These are phyloP conservation scores for Claviceps monticola DNA, from an alignment of 2,329 filamentous ascomycete species.

Conservation along the genomic window DNA sequence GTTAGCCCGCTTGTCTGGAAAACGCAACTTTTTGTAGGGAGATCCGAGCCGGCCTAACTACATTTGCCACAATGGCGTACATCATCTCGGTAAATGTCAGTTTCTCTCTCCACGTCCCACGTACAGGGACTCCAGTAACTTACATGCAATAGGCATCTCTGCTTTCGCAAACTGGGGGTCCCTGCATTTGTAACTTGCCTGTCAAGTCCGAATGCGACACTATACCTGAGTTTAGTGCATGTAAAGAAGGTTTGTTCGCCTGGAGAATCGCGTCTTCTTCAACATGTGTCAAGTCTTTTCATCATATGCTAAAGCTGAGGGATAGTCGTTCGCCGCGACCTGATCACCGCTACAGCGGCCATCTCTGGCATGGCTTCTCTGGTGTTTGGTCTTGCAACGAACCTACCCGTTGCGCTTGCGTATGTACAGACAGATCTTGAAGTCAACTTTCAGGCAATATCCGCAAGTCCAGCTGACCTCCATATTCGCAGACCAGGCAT, in stretches of 20 bases:
- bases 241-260: constrained; percentile 29
- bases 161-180: constrained; percentile 62
- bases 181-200: constrained; percentile 48
- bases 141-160: constrained; percentile 45
- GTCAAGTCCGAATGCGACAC: constrained; percentile 34
- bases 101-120: background rate
- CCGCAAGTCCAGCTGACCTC: background rate
- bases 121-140: background rate
- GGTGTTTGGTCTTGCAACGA: constrained; percentile 66
- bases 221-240: constrained; percentile 28
- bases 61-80: constrained; percentile 72
- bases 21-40: constrained; percentile 63
- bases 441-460: too few relatives aligned
- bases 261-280: too few relatives aligned
- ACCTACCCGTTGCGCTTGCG: constrained; percentile 46
- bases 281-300: background rate
- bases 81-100: constrained; percentile 62
- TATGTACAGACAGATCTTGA: constrained; percentile 9
- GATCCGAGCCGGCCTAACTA: constrained; percentile 66
- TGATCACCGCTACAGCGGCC: constrained; percentile 74
- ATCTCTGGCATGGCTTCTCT: constrained; percentile 63
- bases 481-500: constrained; percentile 40
- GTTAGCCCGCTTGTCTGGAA: constrained; percentile 50
- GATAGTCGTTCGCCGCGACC: constrained; percentile 53
- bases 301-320: background rate